Base-by-base conservation (phyloP, 768 basidiomycete genomes). In the Sporobolomyces roseus region DNA sequence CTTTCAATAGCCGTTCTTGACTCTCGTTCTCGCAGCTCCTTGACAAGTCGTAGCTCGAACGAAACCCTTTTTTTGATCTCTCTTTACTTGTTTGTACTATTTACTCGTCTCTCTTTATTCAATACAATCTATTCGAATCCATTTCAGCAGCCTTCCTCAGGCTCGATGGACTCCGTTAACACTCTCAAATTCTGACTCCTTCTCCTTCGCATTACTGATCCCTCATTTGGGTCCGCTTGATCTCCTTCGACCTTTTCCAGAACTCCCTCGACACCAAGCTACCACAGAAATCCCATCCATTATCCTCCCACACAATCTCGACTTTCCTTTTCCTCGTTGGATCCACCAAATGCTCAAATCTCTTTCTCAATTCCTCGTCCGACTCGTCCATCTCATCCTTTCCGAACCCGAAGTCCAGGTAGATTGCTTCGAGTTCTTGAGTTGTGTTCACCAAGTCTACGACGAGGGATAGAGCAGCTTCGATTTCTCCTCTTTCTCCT, bases 21-120 rank as follows among this genome's bases (percentile, higher is more conserved):
- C 41, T 46, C 29, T 59, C 56, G 56, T 27, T 46, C 56, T 59
- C 43, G 56, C 30, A 59, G 56, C 56, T 59, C 56, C 56, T 56
- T 36, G n/a, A 6, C 36, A 27, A 36, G 38, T 59, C 43, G 56
- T 59, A 59, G 56, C 56, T 59, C 56, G 56, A 45, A 59, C 41
- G 38, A 7, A 6, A 12, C 36, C 43, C 30, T n/a, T n/a, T n/a
- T n/a, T n/a, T n/a, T n/a, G n/a, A n/a, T 25, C 36, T 56, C 36
- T 38, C 36, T 17, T 36, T 43, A 16, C 7, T 56, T 38, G 3
- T 19, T 30, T 56, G 55, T 56, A 56, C 41, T 56, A 8, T 29
- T 27, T 51, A 7, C 19, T 30, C 27, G 4, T 13, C 38, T 9
- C 9, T 9, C 38, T 17, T 17, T 41, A 9, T 9, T 41, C 9